Evolutionary conservation across 108 stramenopile species (phyloP).

Genomic region (Nannochloropsis salina): DNA sequence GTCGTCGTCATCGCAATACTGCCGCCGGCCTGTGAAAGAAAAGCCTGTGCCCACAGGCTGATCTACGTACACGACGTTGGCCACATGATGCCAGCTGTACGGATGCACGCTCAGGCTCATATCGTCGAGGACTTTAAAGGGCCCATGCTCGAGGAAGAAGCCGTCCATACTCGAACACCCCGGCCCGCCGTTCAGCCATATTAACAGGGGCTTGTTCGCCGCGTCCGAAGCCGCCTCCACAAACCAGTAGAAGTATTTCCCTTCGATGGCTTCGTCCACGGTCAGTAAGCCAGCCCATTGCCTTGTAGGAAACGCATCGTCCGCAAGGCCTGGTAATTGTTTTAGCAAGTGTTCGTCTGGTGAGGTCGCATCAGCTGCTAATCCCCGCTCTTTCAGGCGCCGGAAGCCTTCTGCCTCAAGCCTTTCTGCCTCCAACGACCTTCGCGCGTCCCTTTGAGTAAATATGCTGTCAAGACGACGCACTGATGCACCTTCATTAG

Average conservation of each 20-base stretch:
- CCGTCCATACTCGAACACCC: constrained; percentile 93
- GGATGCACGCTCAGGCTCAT: constrained; percentile 22
- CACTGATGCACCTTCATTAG: no score
- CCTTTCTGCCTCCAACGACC: background rate
- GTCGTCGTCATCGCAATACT: background rate
- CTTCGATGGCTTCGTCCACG: constrained; percentile 52
- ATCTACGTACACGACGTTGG: constrained; percentile 71
- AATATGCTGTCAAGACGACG: no score
- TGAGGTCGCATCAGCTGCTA: constrained; percentile 23
- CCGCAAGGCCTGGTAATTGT: constrained; percentile 44
- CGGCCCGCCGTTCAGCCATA: constrained; percentile 74
- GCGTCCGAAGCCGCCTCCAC: constrained; percentile 58
- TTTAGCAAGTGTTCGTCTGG: constrained; percentile 49
- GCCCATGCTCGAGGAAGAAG: constrained; percentile 90
- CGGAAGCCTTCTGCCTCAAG: background rate
- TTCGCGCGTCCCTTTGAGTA: background rate
- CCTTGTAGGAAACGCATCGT: constrained; percentile 18
- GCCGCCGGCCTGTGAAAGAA: constrained; percentile 55
- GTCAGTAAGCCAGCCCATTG: constrained; percentile 48
- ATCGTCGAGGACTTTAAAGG: constrained; percentile 60
- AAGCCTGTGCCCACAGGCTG: constrained; percentile 62
- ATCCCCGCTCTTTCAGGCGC: background rate
- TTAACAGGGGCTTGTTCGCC: constrained; percentile 64
- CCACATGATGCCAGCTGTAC: constrained; percentile 51
- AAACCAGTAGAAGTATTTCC: constrained; percentile 91